phyloP scores from a whole-genome alignment of 768 basidiomycete genomes.

The Tylopilus sp. region DNA sequence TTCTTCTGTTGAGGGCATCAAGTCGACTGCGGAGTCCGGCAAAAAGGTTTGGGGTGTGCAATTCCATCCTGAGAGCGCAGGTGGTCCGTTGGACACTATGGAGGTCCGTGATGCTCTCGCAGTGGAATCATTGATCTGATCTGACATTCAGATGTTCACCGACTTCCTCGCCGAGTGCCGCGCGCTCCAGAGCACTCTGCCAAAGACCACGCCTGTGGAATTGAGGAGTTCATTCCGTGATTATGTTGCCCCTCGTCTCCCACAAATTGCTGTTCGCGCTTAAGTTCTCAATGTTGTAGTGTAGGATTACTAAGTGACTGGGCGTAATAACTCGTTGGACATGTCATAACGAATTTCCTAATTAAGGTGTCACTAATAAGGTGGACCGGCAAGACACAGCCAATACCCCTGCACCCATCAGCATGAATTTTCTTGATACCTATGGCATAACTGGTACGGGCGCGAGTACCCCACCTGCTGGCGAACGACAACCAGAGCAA shows the following conservation, averaged over 20 bases:
- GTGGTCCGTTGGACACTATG: constrained; percentile 97
- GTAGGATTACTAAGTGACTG: constrained; percentile 10
- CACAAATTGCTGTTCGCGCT: constrained; percentile 29
- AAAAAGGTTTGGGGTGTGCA: constrained; percentile 97
- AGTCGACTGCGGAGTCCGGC: constrained; percentile 85
- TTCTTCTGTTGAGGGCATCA: constrained; percentile 98
- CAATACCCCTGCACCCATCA: neutral
- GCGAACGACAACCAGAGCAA: constrained; percentile 40
- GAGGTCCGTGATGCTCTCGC: constrained; percentile 52
- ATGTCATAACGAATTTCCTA: constrained; percentile 5
- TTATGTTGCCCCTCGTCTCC: constrained; percentile 18
- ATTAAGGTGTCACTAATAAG: constrained; percentile 3
- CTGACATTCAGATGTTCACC: constrained; percentile 74
- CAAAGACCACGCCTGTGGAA: constrained; percentile 15
- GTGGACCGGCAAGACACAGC: neutral
- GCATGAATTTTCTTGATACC: constrained; percentile 75
- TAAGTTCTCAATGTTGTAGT: constrained; percentile 9
- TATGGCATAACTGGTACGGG: constrained; percentile 51
- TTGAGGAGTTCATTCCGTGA: constrained; percentile 17
- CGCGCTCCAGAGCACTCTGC: constrained; percentile 43
- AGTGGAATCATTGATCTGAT: neutral
- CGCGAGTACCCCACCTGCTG: constrained; percentile 44
- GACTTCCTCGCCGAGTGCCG: constrained; percentile 86
- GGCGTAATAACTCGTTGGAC: neutral
- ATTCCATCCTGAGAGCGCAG: constrained; percentile 98